phyloP scores from a whole-genome alignment of 2,329 filamentous ascomycete genomes.

The Verticillium tricorpus region DNA sequence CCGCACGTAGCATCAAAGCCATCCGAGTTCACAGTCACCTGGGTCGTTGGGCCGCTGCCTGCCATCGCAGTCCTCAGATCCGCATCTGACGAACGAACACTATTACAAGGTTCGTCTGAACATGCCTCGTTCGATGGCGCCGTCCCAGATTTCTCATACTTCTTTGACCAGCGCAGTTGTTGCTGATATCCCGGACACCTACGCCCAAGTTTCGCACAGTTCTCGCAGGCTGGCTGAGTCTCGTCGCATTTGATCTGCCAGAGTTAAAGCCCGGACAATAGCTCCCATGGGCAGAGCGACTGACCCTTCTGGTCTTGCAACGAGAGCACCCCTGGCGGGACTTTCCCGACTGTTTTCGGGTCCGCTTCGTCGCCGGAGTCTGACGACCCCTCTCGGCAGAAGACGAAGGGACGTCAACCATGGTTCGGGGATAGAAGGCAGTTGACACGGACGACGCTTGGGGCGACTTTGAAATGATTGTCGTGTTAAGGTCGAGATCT shows the following conservation, averaged over 20 bases:
- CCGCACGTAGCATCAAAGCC: too few species aligned
- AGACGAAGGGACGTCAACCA: too few species aligned
- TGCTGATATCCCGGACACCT: neutral
- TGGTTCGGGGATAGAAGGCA: too few species aligned
- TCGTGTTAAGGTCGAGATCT: too few species aligned
- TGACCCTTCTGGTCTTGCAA: neutral
- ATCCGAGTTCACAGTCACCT: too few species aligned
- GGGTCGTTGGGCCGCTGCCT: too few species aligned
- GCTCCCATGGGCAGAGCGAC: neutral
- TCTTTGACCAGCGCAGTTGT: neutral
- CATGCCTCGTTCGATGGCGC: neutral
- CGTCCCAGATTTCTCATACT: neutral
- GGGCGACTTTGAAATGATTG: too few species aligned
- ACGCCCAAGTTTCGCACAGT: neutral
- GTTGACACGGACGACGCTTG: too few species aligned
- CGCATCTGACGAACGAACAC: too few species aligned
- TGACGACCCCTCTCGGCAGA: too few species aligned
- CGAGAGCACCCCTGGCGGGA: neutral
- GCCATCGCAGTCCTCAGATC: too few species aligned
- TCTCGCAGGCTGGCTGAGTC: neutral
- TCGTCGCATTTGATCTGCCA: constrained; percentile 1
- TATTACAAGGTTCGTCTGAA: too few species aligned
- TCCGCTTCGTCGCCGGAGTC: neutral
- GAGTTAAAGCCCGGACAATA: neutral
- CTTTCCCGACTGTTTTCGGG: neutral